Evolutionary conservation across 1,139 yeast genomes (phyloP).

Genomic region (Kurtzmaniella quercitrusa): DNA sequence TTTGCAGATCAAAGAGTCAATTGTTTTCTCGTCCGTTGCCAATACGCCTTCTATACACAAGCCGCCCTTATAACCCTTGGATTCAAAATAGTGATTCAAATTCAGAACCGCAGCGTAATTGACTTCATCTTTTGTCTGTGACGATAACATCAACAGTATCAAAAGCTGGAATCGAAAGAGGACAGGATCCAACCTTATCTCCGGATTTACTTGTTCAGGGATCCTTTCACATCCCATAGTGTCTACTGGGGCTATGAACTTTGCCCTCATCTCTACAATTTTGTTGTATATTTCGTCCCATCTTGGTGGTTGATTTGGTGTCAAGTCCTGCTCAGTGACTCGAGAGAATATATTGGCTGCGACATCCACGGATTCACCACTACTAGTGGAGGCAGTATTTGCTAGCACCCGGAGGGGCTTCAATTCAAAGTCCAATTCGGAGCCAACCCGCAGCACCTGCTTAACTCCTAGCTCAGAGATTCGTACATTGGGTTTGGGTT

Average conservation of each 20-base stretch:
- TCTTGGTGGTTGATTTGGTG: conserved; percentile 29
- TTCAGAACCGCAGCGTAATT: conserved; percentile 68
- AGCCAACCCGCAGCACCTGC: background rate
- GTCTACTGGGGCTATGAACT: conserved; percentile 77
- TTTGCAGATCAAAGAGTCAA: conserved; percentile 65
- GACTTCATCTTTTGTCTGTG: conserved; percentile 90
- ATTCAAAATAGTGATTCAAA: conserved; percentile 44
- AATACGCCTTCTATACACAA: conserved; percentile 31
- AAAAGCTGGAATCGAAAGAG: conserved; percentile 68
- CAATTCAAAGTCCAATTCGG: background rate
- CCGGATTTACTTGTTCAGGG: conserved; percentile 45
- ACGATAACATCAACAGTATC: conserved; percentile 78
- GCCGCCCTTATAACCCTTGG: conserved; percentile 26
- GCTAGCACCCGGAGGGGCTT: background rate
- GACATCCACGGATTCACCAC: background rate
- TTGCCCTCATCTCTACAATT: conserved; percentile 61
- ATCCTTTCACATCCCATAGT: conserved; percentile 81
- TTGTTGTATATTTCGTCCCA: conserved; percentile 57
- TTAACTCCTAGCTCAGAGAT: background rate
- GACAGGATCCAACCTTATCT: conserved; percentile 29
- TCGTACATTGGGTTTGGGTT: background rate
- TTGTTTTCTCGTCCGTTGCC: conserved; percentile 47
- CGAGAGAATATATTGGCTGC: conserved; percentile 6
- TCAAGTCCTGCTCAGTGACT: conserved; percentile 3
- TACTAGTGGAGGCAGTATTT: background rate